Conservation (phyloP, 352 stramenopile genomes). For the Phytophthora macrochlamydospora region DNA sequence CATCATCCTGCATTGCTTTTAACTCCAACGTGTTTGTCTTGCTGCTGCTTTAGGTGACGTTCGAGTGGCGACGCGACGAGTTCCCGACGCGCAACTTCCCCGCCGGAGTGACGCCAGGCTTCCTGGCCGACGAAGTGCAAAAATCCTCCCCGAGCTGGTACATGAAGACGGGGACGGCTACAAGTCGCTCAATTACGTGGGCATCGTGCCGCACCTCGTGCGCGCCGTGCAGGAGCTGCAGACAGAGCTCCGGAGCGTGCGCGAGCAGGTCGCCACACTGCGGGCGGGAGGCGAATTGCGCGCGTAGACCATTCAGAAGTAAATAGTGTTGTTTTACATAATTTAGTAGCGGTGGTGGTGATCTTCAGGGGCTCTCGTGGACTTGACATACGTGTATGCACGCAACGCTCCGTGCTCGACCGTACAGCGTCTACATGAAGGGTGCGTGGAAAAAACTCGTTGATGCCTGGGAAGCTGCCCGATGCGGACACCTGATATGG, state of each 20-base stretch:
- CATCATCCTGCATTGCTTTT: background rate
- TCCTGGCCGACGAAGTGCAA: slow-evolving; percentile 73
- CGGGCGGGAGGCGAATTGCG: background rate
- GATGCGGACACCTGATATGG: no score
- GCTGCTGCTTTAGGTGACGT: slow-evolving; percentile 47
- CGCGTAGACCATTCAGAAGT: background rate
- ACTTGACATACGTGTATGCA: no score
- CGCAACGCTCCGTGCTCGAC: no score
- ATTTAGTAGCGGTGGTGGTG: no score
- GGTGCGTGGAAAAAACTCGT: no score
- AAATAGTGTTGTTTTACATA: no score
- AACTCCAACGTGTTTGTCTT: background rate
- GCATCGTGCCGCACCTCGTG: slow-evolving; percentile 61
- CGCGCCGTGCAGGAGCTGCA: slow-evolving; percentile 64
- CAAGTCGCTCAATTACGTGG: slow-evolving; percentile 64
- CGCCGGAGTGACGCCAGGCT: slow-evolving; percentile 42
- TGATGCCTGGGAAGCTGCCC: no score
- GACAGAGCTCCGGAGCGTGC: slow-evolving; percentile 26
- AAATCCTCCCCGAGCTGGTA: slow-evolving; percentile 62
- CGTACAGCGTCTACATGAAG: no score
- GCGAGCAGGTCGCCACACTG: slow-evolving; percentile 25
- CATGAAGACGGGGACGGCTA: slow-evolving; percentile 49
- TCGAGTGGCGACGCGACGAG: slow-evolving; percentile 50
- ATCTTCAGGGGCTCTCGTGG: no score
- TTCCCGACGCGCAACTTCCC: slow-evolving; percentile 51